Evolutionary conservation across 768 basidiomycete genomes (phyloP).

Genomic region (Boletellus emodensis): DNA sequence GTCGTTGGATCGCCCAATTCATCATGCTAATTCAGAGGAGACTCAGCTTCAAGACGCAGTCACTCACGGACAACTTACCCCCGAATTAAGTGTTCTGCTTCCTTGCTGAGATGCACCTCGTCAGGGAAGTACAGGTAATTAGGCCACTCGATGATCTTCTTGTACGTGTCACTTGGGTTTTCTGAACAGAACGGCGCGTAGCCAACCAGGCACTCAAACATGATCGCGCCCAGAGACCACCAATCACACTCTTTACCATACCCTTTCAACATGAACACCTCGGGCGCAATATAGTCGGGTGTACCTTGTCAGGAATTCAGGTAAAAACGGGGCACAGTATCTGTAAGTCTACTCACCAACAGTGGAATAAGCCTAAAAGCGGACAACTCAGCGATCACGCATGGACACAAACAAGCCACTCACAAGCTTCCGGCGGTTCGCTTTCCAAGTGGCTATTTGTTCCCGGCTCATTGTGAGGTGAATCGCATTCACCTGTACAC

Average conservation of each 20-base stretch:
- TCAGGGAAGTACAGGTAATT: slow-evolving; percentile 91
- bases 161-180: slow-evolving; percentile 95
- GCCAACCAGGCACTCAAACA: slow-evolving; percentile 97
- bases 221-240: slow-evolving; percentile 99
- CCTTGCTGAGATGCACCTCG: slow-evolving; percentile 88
- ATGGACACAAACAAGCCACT: slow-evolving; percentile 14
- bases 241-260: slow-evolving; percentile 99
- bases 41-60: slow-evolving; percentile 6
- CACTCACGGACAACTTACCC: slow-evolving; percentile 45
- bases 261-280: slow-evolving; percentile 95
- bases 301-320: slow-evolving; percentile 23
- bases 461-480: slow-evolving; percentile 96
- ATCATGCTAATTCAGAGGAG: slow-evolving; percentile 61
- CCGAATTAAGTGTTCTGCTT: slow-evolving; percentile 87
- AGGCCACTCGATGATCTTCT: slow-evolving; percentile 97
- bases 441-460: slow-evolving; percentile 98
- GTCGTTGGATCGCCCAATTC: slow-evolving; percentile 71
- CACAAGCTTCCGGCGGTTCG: slow-evolving; percentile 92
- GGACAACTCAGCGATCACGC: slow-evolving; percentile 4
- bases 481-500: slow-evolving; percentile 96
- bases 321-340: neutral
- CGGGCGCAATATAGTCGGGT: slow-evolving; percentile 80
- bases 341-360: slow-evolving; percentile 39
- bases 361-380: slow-evolving; percentile 84
- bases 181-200: slow-evolving; percentile 98